phyloP scores from a whole-genome alignment of 2,329 filamentous ascomycete species.

The Trichophyton rubrum region DNA sequence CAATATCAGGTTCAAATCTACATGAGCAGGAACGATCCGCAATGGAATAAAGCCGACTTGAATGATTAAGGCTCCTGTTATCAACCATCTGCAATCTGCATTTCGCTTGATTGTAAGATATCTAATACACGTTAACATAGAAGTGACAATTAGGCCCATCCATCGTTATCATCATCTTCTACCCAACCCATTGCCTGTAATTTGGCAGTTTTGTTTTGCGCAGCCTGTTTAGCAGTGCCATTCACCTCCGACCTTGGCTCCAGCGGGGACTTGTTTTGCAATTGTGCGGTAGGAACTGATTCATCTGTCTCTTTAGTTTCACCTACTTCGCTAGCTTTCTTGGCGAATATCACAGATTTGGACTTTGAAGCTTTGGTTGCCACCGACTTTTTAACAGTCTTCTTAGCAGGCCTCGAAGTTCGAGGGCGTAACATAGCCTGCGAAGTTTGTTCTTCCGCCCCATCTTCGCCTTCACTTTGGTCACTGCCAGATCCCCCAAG shows the following conservation, averaged over 20 bases:
- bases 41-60: no score
- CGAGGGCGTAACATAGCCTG: slow-evolving; percentile 1
- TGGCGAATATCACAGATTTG: not conserved
- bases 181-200: slow-evolving; percentile 22
- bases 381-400: not conserved
- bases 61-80: not conserved
- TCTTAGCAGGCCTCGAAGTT: not conserved
- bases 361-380: not conserved
- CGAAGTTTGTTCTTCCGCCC: not conserved
- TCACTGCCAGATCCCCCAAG: slow-evolving; percentile 5
- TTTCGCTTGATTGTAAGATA: not conserved
- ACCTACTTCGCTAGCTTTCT: not conserved
- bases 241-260: not conserved
- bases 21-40: no score
- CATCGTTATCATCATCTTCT: slow-evolving; percentile 15
- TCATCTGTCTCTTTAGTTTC: not conserved
- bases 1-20: no score
- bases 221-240: slow-evolving; percentile 11
- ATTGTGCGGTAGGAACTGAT: not conserved
- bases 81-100: no score
- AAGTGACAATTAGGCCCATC: not conserved
- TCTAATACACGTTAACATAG: not conserved
- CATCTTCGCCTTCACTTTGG: not conserved
- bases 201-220: slow-evolving; percentile 24
- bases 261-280: not conserved